phyloP scores from a whole-genome alignment of 2,329 filamentous ascomycete genomes.

The Talaromyces sp. region DNA sequence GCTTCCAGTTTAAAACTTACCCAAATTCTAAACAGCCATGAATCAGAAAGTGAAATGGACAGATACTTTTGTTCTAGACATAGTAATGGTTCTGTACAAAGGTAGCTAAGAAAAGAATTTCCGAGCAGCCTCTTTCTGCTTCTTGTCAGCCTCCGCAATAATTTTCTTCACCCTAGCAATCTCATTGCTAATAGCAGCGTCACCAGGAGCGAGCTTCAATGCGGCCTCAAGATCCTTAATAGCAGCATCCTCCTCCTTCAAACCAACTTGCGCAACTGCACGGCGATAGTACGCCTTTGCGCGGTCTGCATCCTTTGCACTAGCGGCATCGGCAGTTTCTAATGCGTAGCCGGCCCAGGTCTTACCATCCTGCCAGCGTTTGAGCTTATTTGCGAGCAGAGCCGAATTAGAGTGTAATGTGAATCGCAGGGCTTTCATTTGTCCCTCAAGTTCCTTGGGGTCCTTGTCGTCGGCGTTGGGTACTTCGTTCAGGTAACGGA shows the following conservation, averaged over 20 bases:
- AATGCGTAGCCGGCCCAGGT: constrained; percentile 71
- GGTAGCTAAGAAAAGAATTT: constrained; percentile 68
- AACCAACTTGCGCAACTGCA: constrained; percentile 67
- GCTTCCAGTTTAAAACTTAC: too few species aligned
- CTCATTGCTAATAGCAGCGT: constrained; percentile 72
- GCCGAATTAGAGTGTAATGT: constrained; percentile 85
- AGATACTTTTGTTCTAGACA: neutral
- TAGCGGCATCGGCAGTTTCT: constrained; percentile 55
- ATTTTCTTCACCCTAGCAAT: constrained; percentile 74
- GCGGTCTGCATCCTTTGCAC: constrained; percentile 69
- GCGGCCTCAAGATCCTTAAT: constrained; percentile 73
- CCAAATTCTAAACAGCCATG: too few species aligned
- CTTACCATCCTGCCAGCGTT: constrained; percentile 66
- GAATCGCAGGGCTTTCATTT: constrained; percentile 74
- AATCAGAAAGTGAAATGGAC: neutral
- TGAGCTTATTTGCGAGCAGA: constrained; percentile 77
- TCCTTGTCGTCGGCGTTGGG: constrained; percentile 68
- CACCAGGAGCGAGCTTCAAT: constrained; percentile 68
- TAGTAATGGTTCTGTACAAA: neutral
- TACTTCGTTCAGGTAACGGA: constrained; percentile 85
- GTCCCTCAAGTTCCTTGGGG: constrained; percentile 61
- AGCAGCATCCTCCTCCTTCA: constrained; percentile 82
- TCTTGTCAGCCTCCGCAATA: constrained; percentile 68
- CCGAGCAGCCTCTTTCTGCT: constrained; percentile 88
- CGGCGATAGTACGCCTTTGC: constrained; percentile 88